Evolutionary conservation across 2,329 filamentous ascomycete species (phyloP).

Genomic region (Emergomyces orientalis): DNA sequence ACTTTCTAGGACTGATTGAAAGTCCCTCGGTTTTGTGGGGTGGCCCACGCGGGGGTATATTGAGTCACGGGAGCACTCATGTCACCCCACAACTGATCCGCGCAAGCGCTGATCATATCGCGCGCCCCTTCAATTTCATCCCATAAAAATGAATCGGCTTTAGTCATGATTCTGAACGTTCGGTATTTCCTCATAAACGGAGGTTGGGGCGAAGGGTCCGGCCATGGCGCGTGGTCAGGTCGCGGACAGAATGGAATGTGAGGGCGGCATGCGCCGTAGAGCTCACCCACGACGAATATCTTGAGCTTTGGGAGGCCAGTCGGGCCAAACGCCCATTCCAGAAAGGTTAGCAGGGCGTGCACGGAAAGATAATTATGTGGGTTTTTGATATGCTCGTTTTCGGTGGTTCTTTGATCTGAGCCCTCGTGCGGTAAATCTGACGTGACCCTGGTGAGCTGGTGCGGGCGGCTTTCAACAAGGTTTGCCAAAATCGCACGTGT

Average conservation of each 20-base stretch:
- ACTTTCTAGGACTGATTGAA: not conserved
- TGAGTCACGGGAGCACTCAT: not conserved
- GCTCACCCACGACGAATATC: not conserved
- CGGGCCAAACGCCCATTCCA: not conserved
- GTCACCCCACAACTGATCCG: not conserved
- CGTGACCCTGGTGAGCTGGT: not conserved
- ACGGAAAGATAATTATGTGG: not conserved
- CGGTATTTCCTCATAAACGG: not conserved
- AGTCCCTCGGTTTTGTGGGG: not conserved
- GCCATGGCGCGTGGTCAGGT: not conserved
- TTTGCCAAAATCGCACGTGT: not conserved
- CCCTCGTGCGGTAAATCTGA: not conserved
- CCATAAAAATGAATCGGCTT: not conserved
- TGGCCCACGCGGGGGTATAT: not conserved
- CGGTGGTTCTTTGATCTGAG: not conserved
- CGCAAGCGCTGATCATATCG: not conserved
- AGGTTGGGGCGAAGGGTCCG: not conserved
- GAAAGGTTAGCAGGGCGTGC: not conserved
- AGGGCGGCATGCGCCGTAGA: not conserved
- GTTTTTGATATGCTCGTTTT: not conserved
- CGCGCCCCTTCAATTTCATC: not conserved
- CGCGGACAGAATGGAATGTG: not conserved
- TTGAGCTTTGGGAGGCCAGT: slow-evolving; percentile 2
- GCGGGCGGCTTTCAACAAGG: not conserved
- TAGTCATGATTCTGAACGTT: not conserved